phyloP scores from a whole-genome alignment of 306 rosid genomes.

The Rubus idaeus region DNA sequence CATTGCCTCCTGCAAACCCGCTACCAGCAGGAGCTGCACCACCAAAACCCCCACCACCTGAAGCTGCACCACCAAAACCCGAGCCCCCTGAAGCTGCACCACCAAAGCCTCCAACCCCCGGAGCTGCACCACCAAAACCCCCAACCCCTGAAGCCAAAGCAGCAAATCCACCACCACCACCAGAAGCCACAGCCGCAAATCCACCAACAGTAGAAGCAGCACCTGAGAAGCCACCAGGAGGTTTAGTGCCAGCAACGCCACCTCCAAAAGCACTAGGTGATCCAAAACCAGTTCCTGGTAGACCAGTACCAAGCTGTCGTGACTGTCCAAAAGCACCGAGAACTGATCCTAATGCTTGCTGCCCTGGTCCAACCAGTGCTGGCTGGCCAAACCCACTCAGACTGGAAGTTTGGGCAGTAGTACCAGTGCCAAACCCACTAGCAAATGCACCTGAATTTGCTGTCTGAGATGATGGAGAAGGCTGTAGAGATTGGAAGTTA shows the following conservation, averaged over 20 bases:
- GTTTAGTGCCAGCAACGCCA: conserved; percentile 38
- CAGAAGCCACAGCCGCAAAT: conserved; percentile 31
- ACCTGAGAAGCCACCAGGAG: conserved; percentile 36
- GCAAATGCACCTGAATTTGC: conserved; percentile 56
- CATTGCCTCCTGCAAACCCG: conserved; percentile 28
- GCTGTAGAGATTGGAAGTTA: conserved; percentile 53
- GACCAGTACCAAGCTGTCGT: conserved; percentile 74
- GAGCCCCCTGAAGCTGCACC: conserved; percentile 29
- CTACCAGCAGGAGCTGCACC: conserved; percentile 32
- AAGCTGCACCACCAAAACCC: conserved; percentile 50
- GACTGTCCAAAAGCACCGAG: conserved; percentile 93
- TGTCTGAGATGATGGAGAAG: conserved; percentile 48
- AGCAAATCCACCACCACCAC: conserved; percentile 37
- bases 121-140: conserved; percentile 30
- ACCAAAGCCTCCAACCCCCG: conserved; percentile 45
- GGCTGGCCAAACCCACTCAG: conserved; percentile 72
- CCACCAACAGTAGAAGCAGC: conserved; percentile 41
- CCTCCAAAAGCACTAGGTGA: conserved; percentile 60
- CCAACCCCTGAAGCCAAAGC: conserved; percentile 21
- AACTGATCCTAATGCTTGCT: conserved; percentile 86
- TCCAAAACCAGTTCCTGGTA: conserved; percentile 56
- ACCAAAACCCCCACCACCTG: conserved; percentile 12
- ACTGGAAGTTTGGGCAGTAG: conserved; percentile 44
- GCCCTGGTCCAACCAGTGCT: conserved; percentile 70
- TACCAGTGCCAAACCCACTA: conserved; percentile 55